Conservation (phyloP, 345 rosid genomes). For the Bruguiera sexangula region DNA sequence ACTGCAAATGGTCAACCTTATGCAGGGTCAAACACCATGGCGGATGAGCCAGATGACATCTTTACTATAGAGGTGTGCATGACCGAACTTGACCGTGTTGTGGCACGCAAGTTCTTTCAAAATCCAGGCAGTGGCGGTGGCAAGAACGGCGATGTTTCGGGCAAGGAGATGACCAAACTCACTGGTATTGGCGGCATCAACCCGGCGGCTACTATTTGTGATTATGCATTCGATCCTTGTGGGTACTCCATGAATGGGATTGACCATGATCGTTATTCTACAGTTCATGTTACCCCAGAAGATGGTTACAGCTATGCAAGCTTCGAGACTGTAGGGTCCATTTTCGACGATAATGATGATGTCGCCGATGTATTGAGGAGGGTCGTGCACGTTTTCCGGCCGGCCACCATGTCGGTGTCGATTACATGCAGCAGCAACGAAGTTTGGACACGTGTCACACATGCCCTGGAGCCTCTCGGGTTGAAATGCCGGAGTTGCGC, state of each 20-base stretch:
- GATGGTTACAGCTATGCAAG: constrained; percentile 96
- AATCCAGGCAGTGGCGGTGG: constrained; percentile 39
- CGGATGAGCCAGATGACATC: constrained; percentile 8
- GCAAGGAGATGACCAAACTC: constrained; percentile 72
- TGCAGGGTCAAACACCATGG: neutral
- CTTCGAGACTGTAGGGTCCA: constrained; percentile 75
- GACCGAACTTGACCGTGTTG: constrained; percentile 80
- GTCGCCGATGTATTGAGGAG: constrained; percentile 48
- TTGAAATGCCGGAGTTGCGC: constrained; percentile 68
- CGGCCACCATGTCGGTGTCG: constrained; percentile 60
- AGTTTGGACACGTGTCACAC: constrained; percentile 62
- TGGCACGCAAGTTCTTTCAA: constrained; percentile 56
- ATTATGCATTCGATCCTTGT: constrained; percentile 91
- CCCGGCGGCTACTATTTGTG: constrained; percentile 66
- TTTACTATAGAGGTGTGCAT: constrained; percentile 84
- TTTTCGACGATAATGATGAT: constrained; percentile 49
- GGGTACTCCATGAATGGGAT: constrained; percentile 98
- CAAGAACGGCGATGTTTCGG: constrained; percentile 51
- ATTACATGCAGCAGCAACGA: constrained; percentile 51
- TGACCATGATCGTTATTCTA: constrained; percentile 79
- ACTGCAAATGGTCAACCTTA: constrained; percentile 43
- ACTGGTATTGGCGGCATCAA: constrained; percentile 65
- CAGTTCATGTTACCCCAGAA: constrained; percentile 96
- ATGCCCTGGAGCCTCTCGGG: constrained; percentile 57
- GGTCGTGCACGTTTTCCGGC: constrained; percentile 75